Evolutionary conservation across 345 rosid species (phyloP), one percentile per base, ranked within the genome.

Genomic region (Isatis tinctoria): DNA sequence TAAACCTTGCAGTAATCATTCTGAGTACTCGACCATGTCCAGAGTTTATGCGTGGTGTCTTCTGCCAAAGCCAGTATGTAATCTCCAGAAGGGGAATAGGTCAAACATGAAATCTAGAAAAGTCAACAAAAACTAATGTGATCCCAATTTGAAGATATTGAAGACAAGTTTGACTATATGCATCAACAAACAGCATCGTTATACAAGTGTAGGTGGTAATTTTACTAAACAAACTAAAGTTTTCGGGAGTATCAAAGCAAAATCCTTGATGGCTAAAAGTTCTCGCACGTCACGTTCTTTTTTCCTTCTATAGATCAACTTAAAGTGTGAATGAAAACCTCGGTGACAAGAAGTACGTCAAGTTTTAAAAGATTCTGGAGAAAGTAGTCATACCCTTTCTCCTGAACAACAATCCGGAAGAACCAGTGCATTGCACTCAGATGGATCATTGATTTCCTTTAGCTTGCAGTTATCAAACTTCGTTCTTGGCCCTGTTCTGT

Each of bases 51-150:
- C 6, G 73, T 74, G 20, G 63, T 74, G 30, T 80, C 70, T 52
- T 77, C 74, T 16, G 76, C 61, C 63, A 83, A 67, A 70, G 82
- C 83, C 64, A 83, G 57, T 48, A 83, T 59, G 69, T 43, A 77
- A 53, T 80, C 83, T 61, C 80, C 85, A 67, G 60, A 77, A 58
- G 72, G 33, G 7, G 80, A 65, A 65, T 58, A 77, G 8, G 64
- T 59, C 80, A 77, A 62, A 52, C 67, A 13, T 37, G 74, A 40
- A 72, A 83, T 72, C 85, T 80, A 67, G 39, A 35, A 65, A 39
- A 39, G 47, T 32, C 63, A 57, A 67, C 72, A 70, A 63, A 65
- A 9, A 49, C 26, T 35, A 16, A 26, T 72, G 32, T 54, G 60
- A 69, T 53, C 53, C 12, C 51, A 56, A 36, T 33, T 53, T 43